Evolutionary conservation across 1,139 yeast genomes (phyloP), one percentile per base, ranked within the genome.

Genomic region (Candida labiduridarum): DNA sequence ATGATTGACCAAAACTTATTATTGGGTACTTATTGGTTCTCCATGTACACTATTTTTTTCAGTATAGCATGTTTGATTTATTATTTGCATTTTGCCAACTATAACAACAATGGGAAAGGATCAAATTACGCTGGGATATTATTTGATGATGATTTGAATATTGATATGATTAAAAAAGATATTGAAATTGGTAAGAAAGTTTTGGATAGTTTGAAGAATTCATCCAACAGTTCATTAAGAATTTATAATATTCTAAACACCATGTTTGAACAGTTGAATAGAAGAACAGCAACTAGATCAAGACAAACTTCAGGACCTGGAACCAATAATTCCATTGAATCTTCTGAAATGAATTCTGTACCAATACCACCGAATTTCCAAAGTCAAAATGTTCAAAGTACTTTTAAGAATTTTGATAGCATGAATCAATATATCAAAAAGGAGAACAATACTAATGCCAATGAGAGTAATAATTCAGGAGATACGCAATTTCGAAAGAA

Each of bases 1-100:
- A 83, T 91, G 89, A 83, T 88, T 54, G 82, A 83, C 55, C 84
- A 84, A 54, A 79, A 87, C 53, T 77, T 89, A 62, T 73, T 91
- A 50, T 83, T 88, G 54, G 97, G 97, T 1, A 89, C 96, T 2
- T 91, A 91, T 65, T 90, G 97, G 97, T 91, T 90, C 64, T 86
- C 95, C 14, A 87, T 88, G 67, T 91, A 91, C 65, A 89, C 97
- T 0, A 87, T 91, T n/a, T 91, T 91, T 65, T 91, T 89, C 64
- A 85, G 96, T 2, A 91, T 91, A 49, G 96, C 97, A 0, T 89
- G 96, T 59, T 74, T 91, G 59, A 84, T 89, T 9, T 91, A 87
- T 62, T 91, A 89, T 63, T 88, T 85, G 52, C 96, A 89, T 66
- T 95, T 88, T 65, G 80, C 80, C 4, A 74, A 75, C 57, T 72